phyloP scores from a whole-genome alignment of 345 rosid species.

The Aquilaria yunnanensis region DNA sequence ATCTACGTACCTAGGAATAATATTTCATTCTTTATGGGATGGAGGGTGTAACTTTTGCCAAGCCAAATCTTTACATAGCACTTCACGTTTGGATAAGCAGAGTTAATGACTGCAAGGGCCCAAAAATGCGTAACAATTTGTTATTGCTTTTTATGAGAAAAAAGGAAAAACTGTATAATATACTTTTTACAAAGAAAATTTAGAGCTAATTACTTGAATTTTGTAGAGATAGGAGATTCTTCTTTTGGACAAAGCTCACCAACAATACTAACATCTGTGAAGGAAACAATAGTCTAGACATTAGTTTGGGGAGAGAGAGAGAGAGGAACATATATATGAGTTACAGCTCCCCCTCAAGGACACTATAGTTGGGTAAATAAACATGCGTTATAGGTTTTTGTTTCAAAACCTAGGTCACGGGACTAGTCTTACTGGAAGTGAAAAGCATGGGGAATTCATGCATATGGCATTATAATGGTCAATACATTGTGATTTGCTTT shows the following conservation, averaged over 20 bases:
- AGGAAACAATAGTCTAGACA: conserved; percentile 7
- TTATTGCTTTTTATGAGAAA: too few species aligned
- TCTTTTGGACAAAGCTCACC: conserved; percentile 45
- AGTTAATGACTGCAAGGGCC: conserved; percentile 12
- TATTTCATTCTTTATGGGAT: too few species aligned
- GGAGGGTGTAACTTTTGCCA: conserved; percentile 28
- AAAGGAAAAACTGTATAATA: neutral
- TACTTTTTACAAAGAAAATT: neutral
- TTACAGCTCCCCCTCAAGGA: too few species aligned
- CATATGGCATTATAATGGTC: conserved; percentile 70
- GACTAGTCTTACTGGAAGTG: conserved; percentile 66
- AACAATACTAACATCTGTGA: conserved; percentile 39
- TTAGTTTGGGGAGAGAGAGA: conserved; percentile 1
- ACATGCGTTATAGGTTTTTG: neutral
- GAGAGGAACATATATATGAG: too few species aligned
- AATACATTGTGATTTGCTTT: conserved; percentile 66
- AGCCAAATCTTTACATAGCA: conserved; percentile 35
- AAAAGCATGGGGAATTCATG: conserved; percentile 79
- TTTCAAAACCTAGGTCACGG: neutral
- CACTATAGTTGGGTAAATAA: too few species aligned
- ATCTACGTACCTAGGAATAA: too few species aligned
- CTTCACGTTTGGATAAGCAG: conserved; percentile 44
- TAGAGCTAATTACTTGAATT: conserved; percentile 44
- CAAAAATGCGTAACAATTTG: conserved; percentile 2
- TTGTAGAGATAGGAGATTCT: conserved; percentile 37